Conservation (phyloP, 805 yeast genomes). For the Cyberlindnera suaveolens region DNA sequence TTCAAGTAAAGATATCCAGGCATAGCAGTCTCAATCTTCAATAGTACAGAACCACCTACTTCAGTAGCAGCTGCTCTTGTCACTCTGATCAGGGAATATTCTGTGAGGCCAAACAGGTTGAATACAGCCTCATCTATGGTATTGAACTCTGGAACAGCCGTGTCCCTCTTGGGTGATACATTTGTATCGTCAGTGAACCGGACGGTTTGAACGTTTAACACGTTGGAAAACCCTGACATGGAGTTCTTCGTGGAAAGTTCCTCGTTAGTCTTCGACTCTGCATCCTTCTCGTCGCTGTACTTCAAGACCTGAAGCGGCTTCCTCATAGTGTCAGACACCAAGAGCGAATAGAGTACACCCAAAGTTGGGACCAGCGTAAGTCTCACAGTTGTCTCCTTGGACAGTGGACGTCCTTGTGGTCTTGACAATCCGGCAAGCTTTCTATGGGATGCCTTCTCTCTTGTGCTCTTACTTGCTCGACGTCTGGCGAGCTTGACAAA, state of each 20-base stretch:
- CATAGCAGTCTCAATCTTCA: conserved; percentile 48
- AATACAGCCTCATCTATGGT: conserved; percentile 41
- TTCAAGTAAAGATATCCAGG: conserved; percentile 46
- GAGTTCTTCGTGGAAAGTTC: conserved; percentile 19
- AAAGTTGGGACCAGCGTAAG: conserved; percentile 41
- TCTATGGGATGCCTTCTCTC: conserved; percentile 12
- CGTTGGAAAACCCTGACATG: conserved; percentile 17
- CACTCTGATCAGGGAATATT: conserved; percentile 42
- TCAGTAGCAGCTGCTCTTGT: conserved; percentile 51
- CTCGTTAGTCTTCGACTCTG: conserved; percentile 11
- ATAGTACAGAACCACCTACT: conserved; percentile 42
- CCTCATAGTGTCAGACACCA: conserved; percentile 28
- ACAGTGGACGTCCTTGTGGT: conserved; percentile 37
- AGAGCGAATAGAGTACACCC: conserved; percentile 35
- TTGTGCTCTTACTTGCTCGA: conserved; percentile 10
- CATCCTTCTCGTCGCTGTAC: conserved; percentile 9
- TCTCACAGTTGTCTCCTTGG: conserved; percentile 45
- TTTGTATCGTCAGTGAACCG: conserved; percentile 24
- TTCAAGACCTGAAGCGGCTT: conserved; percentile 20
- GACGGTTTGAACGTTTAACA: conserved; percentile 17
- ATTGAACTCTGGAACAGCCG: conserved; percentile 28
- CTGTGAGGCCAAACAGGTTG: conserved; percentile 33
- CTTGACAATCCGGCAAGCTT: conserved; percentile 10
- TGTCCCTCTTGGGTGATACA: neutral
- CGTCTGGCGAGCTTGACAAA: conserved; percentile 24